These are phyloP conservation scores for Poa annua DNA, from an alignment of 176 grass and related monocot species.

Conservation along the genomic window DNA sequence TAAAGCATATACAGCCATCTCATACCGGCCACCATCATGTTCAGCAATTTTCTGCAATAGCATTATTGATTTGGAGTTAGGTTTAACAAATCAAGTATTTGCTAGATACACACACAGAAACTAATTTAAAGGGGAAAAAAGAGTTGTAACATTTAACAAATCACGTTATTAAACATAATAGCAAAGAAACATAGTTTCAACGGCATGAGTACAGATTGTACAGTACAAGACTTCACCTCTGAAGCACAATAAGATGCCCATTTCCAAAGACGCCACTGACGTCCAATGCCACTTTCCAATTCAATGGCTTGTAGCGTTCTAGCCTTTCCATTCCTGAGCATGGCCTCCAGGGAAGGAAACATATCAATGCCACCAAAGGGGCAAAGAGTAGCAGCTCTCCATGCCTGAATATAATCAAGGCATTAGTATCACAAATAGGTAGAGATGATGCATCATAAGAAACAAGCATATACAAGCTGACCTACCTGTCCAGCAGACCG, in stretches of 20 bases:
- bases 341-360: slow-evolving; percentile 80
- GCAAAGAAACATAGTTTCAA: slow-evolving; percentile 16
- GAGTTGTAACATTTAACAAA: slow-evolving; percentile 17
- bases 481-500: slow-evolving; percentile 92
- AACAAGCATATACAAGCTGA: slow-evolving; percentile 23
- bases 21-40: slow-evolving; percentile 89
- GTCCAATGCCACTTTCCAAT: slow-evolving; percentile 86
- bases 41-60: slow-evolving; percentile 92
- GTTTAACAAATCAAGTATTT: slow-evolving; percentile 19
- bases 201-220: background rate
- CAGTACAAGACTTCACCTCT: slow-evolving; percentile 55
- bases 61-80: slow-evolving; percentile 33
- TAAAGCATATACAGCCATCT: slow-evolving; percentile 90
- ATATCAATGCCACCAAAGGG: slow-evolving; percentile 90
- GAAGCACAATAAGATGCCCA: slow-evolving; percentile 98
- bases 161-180: slow-evolving; percentile 17
- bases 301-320: slow-evolving; percentile 89
- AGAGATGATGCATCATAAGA: slow-evolving; percentile 21
- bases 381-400: slow-evolving; percentile 90
- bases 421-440: background rate
- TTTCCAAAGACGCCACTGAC: slow-evolving; percentile 94
- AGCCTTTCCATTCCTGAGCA: slow-evolving; percentile 80
- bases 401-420: slow-evolving; percentile 61
- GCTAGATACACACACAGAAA: slow-evolving; percentile 18
- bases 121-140: slow-evolving; percentile 25